These are phyloP conservation scores for Podospora comata DNA, from an alignment of 495 filamentous ascomycete genomes.

Conservation along the genomic window DNA sequence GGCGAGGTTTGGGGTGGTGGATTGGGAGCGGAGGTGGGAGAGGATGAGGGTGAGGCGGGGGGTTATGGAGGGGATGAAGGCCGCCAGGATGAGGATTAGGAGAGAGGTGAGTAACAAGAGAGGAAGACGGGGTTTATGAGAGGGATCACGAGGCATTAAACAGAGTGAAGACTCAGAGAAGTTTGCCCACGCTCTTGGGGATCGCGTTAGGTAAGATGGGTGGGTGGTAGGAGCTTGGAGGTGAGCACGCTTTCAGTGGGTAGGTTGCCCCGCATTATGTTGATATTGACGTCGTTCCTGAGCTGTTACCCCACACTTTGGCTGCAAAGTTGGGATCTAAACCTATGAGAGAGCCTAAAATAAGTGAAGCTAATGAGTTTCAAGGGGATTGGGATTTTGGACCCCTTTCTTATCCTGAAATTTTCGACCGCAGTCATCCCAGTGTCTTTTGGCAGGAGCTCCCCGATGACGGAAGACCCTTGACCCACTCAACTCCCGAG, in stretches of 20 bases:
- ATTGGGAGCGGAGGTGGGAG: conserved; percentile 14
- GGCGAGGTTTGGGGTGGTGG: background rate
- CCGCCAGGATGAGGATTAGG: conserved; percentile 28
- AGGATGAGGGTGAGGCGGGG: conserved; percentile 26
- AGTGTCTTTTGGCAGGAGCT: background rate
- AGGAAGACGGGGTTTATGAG: conserved; percentile 3
- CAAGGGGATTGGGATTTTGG: background rate
- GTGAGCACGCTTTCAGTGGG: background rate
- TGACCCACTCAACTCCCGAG: background rate
- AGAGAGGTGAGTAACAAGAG: conserved; percentile 18
- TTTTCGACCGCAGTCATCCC: background rate
- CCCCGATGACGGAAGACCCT: background rate
- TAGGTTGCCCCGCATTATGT: background rate
- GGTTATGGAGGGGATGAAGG: conserved; percentile 15
- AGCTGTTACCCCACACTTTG: background rate
- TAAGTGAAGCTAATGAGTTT: background rate
- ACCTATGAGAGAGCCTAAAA: background rate
- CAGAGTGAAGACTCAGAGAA: background rate
- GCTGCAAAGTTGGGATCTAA: background rate
- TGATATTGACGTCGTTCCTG: conserved; percentile 10
- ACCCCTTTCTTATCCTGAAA: background rate
- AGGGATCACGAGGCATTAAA: conserved; percentile 7
- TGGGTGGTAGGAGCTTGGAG: background rate
- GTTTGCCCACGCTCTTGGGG: conserved; percentile 7
- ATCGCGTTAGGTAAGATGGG: conserved; percentile 1